Evolutionary conservation across 169 alveolate species (phyloP).

Genomic region (Plasmodium falciparum): DNA sequence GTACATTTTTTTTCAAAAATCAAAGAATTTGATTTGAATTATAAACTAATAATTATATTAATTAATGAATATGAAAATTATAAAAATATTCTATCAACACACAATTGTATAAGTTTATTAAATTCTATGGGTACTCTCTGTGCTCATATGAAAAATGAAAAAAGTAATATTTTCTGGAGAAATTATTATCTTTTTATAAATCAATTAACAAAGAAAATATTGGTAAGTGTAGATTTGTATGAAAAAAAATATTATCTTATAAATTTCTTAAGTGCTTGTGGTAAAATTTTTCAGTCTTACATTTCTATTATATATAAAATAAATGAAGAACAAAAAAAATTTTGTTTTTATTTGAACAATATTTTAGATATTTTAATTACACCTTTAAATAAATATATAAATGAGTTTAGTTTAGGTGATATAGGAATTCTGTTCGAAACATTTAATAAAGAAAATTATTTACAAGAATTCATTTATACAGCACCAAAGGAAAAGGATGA

Average conservation of each 20-base stretch:
- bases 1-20: conserved; percentile 8
- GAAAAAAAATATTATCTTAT: conserved; percentile 16
- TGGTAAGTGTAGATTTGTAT: conserved; percentile 2
- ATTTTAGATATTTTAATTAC: conserved; percentile 7
- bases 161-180: conserved; percentile 21
- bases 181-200: conserved; percentile 16
- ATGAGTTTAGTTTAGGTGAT: conserved; percentile 10
- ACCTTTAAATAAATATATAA: background rate
- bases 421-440: conserved; percentile 25
- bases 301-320: background rate
- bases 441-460: conserved; percentile 47
- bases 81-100: background rate
- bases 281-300: conserved; percentile 28
- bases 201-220: background rate
- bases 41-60: background rate
- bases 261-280: conserved; percentile 19
- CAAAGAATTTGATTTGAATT: background rate
- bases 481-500: background rate
- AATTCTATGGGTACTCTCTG: conserved; percentile 3
- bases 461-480: background rate
- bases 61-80: background rate
- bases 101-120: conserved; percentile 14
- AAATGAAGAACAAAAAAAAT: background rate
- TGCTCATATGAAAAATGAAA: background rate
- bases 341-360: conserved; percentile 12